Percentiles rank a stretch among this genome's conserved stretches.
phyloP scores from a whole-genome alignment of 2,329 filamentous ascomycete genomes.

The Apiospora hydei region DNA sequence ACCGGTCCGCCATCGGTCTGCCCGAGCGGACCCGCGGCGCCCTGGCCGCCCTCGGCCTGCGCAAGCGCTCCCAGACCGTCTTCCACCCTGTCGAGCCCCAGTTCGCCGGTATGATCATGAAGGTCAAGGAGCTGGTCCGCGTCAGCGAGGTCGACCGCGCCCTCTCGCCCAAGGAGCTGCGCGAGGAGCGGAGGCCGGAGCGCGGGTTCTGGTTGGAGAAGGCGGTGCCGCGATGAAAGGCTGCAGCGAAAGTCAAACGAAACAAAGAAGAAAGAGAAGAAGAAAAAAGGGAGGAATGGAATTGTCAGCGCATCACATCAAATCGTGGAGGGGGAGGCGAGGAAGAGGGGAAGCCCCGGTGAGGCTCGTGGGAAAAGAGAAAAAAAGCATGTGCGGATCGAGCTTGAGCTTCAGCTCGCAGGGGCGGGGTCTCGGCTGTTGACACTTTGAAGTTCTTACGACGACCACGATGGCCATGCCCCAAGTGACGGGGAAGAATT shows the following conservation, averaged over 20 bases:
- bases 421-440: neutral
- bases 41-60: constrained; percentile 84
- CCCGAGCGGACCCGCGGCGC: constrained; percentile 81
- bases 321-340: neutral
- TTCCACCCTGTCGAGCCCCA: constrained; percentile 85
- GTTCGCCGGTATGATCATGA: constrained; percentile 89
- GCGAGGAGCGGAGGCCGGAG: constrained; percentile 75
- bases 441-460: neutral
- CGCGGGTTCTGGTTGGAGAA: constrained; percentile 83
- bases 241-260: too few species aligned
- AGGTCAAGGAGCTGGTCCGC: constrained; percentile 89
- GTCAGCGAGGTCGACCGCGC: constrained; percentile 77
- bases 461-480: neutral
- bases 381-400: neutral
- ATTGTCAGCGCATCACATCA: too few species aligned
- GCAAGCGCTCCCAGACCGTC: constrained; percentile 83
- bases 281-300: neutral
- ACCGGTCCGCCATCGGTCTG: constrained; percentile 89
- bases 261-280: too few species aligned
- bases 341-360: too few species aligned
- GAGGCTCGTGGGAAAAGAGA: too few species aligned
- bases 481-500: neutral
- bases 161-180: constrained; percentile 72
- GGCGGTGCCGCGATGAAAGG: constrained; percentile 44
- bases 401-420: too few species aligned